Evolutionary conservation across 176 grass and related monocot genomes (phyloP), one percentile per base, ranked within the genome.

Genomic region (Hyparrhenia diplandra): DNA sequence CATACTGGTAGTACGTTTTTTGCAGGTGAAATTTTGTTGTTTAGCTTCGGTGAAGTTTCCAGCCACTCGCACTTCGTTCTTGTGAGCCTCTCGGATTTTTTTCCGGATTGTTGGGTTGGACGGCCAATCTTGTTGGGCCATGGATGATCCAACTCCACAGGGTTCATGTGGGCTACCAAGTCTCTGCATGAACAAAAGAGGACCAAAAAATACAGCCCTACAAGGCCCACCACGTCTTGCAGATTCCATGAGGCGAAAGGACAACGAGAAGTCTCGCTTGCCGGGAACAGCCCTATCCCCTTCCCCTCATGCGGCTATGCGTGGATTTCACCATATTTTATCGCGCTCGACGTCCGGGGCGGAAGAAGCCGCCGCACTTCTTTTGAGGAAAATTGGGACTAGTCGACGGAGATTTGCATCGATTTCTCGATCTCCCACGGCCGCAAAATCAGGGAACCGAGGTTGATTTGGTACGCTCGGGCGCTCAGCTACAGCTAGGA

Each of bases 401-500:
- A 10, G 35, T 5, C 35, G 41, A 45, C 16, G 11, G 5, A n/a
- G 35, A 57, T 11, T 71, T 6, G 13, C 67, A 29, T n/a, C n/a
- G n/a, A n/a, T n/a, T n/a, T n/a, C n/a, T n/a, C n/a, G n/a, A n/a
- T n/a, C 64, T 73, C 16, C 24, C 16, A n/a, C 69, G 20, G 35
- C 60, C 76, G 76, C 17, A 40, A 80, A 80, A 27, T 57, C 36
- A 8, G 35, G 76, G 76, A 14, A 13, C 20, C 55, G 45, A 75
- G 28, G 55, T 41, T 64, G 67, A 85, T 78, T n/a, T 85, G 55
- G 63, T 71, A 63, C 30, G 40, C 40, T 51, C 13, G 24, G 46
- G 35, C 29, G 39, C 39, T 61, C 37, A 39, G 37, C 37, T 39
- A 9, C 17, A 24, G 24, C 10, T 39, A 8, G 29, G 4, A 13